Evolutionary conservation across 2,329 filamentous ascomycete genomes (phyloP).

Genomic region (Chaetomium sp.): DNA sequence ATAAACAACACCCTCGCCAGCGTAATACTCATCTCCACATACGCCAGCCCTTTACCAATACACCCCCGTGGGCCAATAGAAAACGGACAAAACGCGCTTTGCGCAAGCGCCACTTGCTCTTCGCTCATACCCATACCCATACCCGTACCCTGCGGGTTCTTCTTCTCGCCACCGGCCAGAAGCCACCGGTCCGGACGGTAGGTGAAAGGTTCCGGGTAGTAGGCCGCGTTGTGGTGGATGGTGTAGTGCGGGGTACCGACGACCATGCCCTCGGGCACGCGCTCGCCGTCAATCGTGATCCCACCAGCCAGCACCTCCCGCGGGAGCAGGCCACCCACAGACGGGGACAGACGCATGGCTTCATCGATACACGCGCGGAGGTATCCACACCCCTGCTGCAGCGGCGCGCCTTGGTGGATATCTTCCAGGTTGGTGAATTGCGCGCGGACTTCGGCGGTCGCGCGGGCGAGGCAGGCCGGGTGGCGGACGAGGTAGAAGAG

Average conservation of each 20-base stretch:
- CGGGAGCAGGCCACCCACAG: conserved; percentile 53
- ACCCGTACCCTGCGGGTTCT: conserved; percentile 14
- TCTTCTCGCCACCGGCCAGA: conserved; percentile 28
- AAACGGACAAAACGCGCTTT: conserved; percentile 69
- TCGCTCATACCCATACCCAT: conserved; percentile 37
- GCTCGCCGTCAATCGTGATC: conserved; percentile 46
- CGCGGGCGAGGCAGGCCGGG: conserved; percentile 40
- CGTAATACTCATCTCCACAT: conserved; percentile 59
- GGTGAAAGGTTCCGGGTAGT: conserved; percentile 53
- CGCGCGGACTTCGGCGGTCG: conserved; percentile 45
- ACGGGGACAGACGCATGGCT: conserved; percentile 57
- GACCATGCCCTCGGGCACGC: conserved; percentile 52
- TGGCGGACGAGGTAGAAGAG: conserved; percentile 56
- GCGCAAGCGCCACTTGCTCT: conserved; percentile 49
- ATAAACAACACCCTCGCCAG: conserved; percentile 55
- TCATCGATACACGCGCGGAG: conserved; percentile 60
- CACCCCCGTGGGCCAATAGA: conserved; percentile 63
- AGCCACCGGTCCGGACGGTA: conserved; percentile 64
- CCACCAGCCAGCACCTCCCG: conserved; percentile 53
- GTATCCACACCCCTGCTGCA: conserved; percentile 46
- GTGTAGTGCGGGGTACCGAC: conserved; percentile 62
- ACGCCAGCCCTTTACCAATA: conserved; percentile 64
- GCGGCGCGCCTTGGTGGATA: conserved; percentile 44
- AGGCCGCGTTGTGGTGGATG: conserved; percentile 59
- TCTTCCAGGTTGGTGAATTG: conserved; percentile 48